Evolutionary conservation across 345 rosid genomes (phyloP).

Genomic region (Arabidopsis suecica): DNA sequence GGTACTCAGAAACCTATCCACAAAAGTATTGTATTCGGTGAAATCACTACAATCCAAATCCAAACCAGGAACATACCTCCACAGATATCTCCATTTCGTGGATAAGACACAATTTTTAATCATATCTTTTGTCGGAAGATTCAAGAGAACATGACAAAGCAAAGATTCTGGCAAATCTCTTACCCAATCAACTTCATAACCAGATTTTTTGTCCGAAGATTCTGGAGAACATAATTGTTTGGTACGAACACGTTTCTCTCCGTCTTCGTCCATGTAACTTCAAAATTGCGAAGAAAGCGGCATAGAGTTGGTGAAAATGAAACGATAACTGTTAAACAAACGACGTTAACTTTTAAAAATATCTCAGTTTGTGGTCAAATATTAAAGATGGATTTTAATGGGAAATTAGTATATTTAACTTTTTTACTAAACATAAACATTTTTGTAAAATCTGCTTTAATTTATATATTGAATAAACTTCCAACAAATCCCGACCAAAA

Average conservation of each 20-base stretch:
- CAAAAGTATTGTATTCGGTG: neutral
- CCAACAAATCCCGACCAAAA: no score
- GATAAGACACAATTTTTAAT: neutral
- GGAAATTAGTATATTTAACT: no score
- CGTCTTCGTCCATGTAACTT: neutral
- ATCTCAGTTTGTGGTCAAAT: no score
- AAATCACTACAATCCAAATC: neutral
- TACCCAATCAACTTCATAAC: neutral
- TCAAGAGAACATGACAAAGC: neutral
- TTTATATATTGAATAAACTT: no score
- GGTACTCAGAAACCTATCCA: neutral
- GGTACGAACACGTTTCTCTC: neutral
- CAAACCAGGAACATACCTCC: neutral
- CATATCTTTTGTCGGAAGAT: neutral
- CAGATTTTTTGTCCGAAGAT: neutral
- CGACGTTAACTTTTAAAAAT: neutral
- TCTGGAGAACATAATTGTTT: no score
- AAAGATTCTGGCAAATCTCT: neutral
- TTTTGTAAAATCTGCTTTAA: no score
- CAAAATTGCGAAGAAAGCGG: neutral
- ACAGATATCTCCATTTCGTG: constrained; percentile 1
- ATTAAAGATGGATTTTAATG: no score
- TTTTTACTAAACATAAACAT: no score
- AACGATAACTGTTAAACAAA: neutral
- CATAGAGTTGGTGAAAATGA: neutral